phyloP scores from a whole-genome alignment of 106 monocot genomes.

The Phalaenopsis equestris region DNA sequence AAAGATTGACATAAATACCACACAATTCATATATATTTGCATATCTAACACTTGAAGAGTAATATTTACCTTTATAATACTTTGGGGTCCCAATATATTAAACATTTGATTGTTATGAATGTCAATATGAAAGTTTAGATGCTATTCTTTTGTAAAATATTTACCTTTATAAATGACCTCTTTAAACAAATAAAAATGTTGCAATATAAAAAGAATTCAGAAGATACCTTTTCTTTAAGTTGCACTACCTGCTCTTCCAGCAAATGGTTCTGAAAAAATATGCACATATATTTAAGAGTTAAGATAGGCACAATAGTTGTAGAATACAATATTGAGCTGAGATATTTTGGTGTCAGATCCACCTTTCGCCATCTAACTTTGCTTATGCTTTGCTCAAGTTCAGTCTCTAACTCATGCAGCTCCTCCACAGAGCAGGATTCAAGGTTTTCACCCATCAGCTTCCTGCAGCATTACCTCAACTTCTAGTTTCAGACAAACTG shows the following conservation, averaged over 20 bases:
- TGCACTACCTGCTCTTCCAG: conserved; percentile 21
- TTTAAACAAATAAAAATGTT: background rate
- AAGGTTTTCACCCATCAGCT: conserved; percentile 33
- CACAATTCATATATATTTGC: too few species aligned
- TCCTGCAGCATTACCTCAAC: conserved; percentile 20
- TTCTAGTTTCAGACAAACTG: background rate
- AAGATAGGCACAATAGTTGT: background rate
- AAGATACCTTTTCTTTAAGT: conserved; percentile 30
- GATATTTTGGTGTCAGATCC: background rate
- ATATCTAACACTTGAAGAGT: too few species aligned
- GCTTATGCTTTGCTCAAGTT: conserved; percentile 35
- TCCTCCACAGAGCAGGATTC: conserved; percentile 41
- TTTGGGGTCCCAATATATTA: too few species aligned
- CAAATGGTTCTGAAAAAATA: conserved; percentile 19
- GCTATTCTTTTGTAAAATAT: too few species aligned
- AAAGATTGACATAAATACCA: too few species aligned
- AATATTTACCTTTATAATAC: too few species aligned
- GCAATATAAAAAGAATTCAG: too few species aligned
- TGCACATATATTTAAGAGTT: background rate
- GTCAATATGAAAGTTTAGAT: too few species aligned
- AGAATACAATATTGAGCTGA: background rate
- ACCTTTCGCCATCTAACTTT: conserved; percentile 52
- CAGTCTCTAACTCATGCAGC: conserved; percentile 38
- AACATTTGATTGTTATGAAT: too few species aligned
- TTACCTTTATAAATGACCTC: background rate